Percentiles rank a stretch among this genome's conserved stretches.
Evolutionary conservation across 805 yeast genomes (phyloP).

Genomic region (Grigorovia humatica): DNA sequence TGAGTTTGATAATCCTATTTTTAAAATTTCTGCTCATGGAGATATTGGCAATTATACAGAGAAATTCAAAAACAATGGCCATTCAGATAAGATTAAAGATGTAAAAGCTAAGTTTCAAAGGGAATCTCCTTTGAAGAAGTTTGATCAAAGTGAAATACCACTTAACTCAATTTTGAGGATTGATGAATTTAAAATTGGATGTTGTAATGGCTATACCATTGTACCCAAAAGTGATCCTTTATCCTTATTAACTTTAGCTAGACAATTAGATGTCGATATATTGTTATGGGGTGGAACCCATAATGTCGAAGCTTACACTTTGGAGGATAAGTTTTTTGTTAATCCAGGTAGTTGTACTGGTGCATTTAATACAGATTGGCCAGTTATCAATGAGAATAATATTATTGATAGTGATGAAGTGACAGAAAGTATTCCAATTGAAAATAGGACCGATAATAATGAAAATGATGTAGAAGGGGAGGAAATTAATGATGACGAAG

Average conservation of each 20-base stretch:
- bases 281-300: conserved; percentile 91
- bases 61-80: too few species aligned
- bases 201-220: conserved; percentile 73
- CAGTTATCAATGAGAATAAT: conserved; percentile 27
- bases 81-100: conserved; percentile 3
- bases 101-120: not conserved
- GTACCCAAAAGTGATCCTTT: conserved; percentile 85
- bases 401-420: conserved; percentile 6
- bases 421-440: conserved; percentile 1
- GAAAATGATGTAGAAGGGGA: conserved; percentile 2
- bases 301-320: conserved; percentile 82
- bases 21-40: conserved; percentile 46
- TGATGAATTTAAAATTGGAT: conserved; percentile 70
- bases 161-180: conserved; percentile 52
- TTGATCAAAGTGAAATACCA: conserved; percentile 35
- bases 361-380: conserved; percentile 62
- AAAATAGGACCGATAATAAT: conserved; percentile 2
- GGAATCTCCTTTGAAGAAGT: not conserved
- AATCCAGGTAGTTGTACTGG: conserved; percentile 98
- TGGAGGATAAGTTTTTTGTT: conserved; percentile 88
- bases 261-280: conserved; percentile 87
- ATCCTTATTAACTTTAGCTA: conserved; percentile 67
- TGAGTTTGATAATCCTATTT: conserved; percentile 52
- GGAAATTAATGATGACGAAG: conserved; percentile 1
- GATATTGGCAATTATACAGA: conserved; percentile 19